Conservation (phyloP, 192 early-diverging fungal species). For the Backusella macrospora region DNA sequence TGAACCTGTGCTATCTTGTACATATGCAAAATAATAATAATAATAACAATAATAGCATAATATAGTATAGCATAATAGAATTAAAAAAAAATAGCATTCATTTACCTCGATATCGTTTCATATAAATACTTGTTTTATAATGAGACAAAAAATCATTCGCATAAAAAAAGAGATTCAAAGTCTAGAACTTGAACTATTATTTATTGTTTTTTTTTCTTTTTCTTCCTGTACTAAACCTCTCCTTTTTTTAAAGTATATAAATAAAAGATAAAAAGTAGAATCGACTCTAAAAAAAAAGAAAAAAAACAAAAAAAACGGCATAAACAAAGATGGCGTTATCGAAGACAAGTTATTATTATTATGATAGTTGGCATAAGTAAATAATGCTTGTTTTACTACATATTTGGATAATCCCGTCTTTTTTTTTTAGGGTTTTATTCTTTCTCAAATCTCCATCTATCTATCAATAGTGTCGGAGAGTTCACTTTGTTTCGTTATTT, state of each 20-base stretch:
- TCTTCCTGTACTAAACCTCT: neutral
- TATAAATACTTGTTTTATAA: neutral
- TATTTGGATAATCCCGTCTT: neutral
- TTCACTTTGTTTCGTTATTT: neutral
- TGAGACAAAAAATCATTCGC: neutral
- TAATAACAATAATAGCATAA: too few species aligned
- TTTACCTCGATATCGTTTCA: neutral
- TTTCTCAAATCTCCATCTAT: neutral
- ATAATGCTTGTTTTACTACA: neutral
- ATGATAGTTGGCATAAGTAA: neutral
- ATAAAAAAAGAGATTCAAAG: slow-evolving; percentile 6
- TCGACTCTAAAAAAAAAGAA: neutral
- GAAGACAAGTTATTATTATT: neutral
- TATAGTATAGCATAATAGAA: too few species aligned
- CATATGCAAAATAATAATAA: too few species aligned
- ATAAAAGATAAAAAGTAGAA: neutral
- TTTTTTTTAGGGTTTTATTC: neutral
- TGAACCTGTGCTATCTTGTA: too few species aligned
- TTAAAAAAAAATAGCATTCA: neutral
- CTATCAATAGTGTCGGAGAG: neutral
- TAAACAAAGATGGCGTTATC: too few species aligned
- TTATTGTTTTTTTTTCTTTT: neutral
- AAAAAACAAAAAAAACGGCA: neutral
- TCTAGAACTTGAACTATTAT: neutral
- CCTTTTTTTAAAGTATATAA: neutral